Evolutionary conservation across 129 eudicot species (phyloP).

Genomic region (Centrapalus pauciflorus): DNA sequence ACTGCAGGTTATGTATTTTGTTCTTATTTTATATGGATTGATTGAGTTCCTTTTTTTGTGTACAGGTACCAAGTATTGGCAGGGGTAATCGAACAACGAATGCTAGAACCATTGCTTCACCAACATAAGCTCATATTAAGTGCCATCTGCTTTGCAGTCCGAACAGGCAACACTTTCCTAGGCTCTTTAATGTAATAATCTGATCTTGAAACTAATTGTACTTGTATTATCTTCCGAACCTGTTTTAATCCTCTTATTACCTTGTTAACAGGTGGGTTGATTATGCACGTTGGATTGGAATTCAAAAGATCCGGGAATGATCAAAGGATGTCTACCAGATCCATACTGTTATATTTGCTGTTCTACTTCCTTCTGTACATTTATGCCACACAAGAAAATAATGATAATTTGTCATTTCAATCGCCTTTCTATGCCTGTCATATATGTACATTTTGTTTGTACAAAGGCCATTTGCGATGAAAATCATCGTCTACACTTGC

Average conservation of each 20-base stretch:
- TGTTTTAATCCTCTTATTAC: not conserved
- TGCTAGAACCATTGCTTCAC: constrained; percentile 75
- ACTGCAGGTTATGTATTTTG: too few species aligned
- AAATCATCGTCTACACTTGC: not conserved
- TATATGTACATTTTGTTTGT: constrained; percentile 19
- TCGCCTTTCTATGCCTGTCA: constrained; percentile 3
- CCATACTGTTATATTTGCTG: not conserved
- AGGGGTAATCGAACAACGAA: constrained; percentile 79
- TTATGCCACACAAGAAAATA: constrained; percentile 15
- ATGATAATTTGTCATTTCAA: constrained; percentile 8
- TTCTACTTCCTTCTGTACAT: constrained; percentile 14
- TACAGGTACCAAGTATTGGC: constrained; percentile 89
- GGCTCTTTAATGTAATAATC: constrained; percentile 73
- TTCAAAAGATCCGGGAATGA: constrained; percentile 65
- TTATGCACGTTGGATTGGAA: constrained; percentile 76
- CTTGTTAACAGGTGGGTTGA: constrained; percentile 74
- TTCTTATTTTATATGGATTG: too few species aligned
- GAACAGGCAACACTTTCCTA: constrained; percentile 90
- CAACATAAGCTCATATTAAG: constrained; percentile 62
- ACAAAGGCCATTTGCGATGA: too few species aligned
- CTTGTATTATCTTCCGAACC: not conserved
- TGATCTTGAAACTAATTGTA: not conserved
- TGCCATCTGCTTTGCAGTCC: constrained; percentile 79
- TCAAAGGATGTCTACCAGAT: not conserved
- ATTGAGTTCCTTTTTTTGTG: not conserved